Evolutionary conservation across 2,329 filamentous ascomycete species (phyloP).

Genomic region (Trichophyton rubrum): DNA sequence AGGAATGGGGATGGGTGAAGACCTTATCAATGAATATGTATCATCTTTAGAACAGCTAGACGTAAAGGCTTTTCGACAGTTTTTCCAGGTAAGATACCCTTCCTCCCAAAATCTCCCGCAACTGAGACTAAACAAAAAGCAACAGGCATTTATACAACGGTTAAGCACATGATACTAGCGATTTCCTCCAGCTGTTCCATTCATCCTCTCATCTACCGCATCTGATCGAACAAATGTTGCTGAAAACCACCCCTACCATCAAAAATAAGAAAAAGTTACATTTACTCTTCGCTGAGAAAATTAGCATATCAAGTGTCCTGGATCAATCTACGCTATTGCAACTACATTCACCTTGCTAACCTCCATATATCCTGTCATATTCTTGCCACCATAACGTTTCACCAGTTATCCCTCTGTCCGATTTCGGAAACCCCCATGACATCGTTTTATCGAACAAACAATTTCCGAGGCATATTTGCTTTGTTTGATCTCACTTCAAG

Average conservation of each 20-base stretch:
- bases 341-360: neutral
- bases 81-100: constrained; percentile 32
- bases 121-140: neutral
- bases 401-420: neutral
- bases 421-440: neutral
- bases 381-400: neutral
- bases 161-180: constrained; percentile 29
- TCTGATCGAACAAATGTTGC: neutral
- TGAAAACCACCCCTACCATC: neutral
- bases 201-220: neutral
- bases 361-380: neutral
- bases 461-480: neutral
- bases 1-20: constrained; percentile 36
- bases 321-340: neutral
- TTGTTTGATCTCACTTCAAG: neutral
- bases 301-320: neutral
- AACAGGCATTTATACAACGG: constrained; percentile 33
- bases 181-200: neutral
- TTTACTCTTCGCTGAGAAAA: neutral
- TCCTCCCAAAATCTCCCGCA: neutral
- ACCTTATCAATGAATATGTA: constrained; percentile 37
- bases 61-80: constrained; percentile 35
- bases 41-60: constrained; percentile 34
- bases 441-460: neutral
- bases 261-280: neutral